Conservation (phyloP, 2,329 filamentous ascomycete genomes). For the Beauveria sp. region DNA sequence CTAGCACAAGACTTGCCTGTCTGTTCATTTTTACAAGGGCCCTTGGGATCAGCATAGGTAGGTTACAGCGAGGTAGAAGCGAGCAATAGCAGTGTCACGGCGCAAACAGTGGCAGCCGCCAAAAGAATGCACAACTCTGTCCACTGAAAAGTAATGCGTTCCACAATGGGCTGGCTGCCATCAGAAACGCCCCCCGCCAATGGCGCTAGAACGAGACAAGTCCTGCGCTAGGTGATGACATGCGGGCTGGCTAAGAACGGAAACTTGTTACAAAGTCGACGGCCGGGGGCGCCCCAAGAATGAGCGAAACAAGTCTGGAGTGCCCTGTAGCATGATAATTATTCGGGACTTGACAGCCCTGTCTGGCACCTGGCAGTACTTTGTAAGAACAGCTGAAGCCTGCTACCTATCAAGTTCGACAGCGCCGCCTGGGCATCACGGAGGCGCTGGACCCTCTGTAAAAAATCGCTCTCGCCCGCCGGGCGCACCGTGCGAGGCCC, state of each 20-base stretch:
- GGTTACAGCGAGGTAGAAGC: not conserved
- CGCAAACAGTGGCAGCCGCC: not conserved
- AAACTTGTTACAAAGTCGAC: not conserved
- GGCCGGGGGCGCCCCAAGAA: not conserved
- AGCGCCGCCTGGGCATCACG: not conserved
- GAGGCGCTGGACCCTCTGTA: slow-evolving; percentile 1
- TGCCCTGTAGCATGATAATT: not conserved
- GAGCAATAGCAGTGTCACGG: not conserved
- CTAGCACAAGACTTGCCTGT: not conserved
- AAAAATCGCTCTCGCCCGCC: not conserved
- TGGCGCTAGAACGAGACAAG: slow-evolving; percentile 7
- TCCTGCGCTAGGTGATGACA: slow-evolving; percentile 1
- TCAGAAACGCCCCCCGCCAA: not conserved
- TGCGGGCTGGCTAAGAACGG: not conserved
- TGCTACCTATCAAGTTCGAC: not conserved
- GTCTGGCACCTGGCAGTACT: not conserved
- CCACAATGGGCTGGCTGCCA: not conserved
- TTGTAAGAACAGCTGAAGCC: too few relatives aligned
- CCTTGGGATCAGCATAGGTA: not conserved
- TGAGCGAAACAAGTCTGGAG: not conserved
- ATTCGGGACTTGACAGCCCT: not conserved
- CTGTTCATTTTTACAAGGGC: not conserved
- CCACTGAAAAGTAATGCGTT: slow-evolving; percentile 5
- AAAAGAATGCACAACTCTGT: not conserved
- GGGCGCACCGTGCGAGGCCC: slow-evolving; percentile 8